phyloP scores from a whole-genome alignment of 1,284 basidiomycete genomes.

The Ustilago cynodontis region DNA sequence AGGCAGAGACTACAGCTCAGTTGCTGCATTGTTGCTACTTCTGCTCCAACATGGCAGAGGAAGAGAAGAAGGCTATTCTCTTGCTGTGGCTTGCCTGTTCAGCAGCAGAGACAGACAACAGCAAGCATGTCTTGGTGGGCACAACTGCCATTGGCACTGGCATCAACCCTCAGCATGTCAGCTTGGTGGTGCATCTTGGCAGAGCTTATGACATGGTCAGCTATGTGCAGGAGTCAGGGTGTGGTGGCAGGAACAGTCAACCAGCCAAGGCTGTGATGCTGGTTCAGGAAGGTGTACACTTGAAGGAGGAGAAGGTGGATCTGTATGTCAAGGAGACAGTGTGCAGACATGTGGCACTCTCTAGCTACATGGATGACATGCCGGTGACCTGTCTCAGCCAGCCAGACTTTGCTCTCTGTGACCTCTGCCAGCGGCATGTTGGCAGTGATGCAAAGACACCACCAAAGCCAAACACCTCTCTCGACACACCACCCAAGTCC shows the following conservation, averaged over 20 bases:
- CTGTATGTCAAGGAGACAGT: not conserved
- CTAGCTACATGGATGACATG: conserved; percentile 4
- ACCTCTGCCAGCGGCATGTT: conserved; percentile 1
- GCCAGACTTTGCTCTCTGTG: conserved; percentile 12
- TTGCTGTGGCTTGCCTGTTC: conserved; percentile 3
- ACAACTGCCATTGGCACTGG: conserved; percentile 15
- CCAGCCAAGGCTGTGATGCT: not conserved
- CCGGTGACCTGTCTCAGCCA: conserved; percentile 7
- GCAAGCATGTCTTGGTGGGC: conserved; percentile 2
- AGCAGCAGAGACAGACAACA: not conserved
- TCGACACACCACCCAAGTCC: too few species aligned
- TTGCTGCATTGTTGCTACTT: too few species aligned
- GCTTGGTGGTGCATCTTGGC: conserved; percentile 1
- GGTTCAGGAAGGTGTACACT: not conserved
- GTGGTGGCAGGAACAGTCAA: not conserved
- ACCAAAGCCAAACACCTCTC: too few species aligned
- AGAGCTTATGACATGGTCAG: conserved; percentile 9
- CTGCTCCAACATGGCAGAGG: not conserved
- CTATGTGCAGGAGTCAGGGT: conserved; percentile 11
- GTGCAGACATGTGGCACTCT: not conserved
- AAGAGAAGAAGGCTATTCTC: not conserved
- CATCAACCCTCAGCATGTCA: conserved; percentile 5
- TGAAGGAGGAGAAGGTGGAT: too few species aligned
- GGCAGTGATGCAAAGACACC: not conserved
- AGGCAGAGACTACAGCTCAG: not conserved